phyloP scores from a whole-genome alignment of 2,329 filamentous ascomycete species.

The Rutstroemia sp. region DNA sequence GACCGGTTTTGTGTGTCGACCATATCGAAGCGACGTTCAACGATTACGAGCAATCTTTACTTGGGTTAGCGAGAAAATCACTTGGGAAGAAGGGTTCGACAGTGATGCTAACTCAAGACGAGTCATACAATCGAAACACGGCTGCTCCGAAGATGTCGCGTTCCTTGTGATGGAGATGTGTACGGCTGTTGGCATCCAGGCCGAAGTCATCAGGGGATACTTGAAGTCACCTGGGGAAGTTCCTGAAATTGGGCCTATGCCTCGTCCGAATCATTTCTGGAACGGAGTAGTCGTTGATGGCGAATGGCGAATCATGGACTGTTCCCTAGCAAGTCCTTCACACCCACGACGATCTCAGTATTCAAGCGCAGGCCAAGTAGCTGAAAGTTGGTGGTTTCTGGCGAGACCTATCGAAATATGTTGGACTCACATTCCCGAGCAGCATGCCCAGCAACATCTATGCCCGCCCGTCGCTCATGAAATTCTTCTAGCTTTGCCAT shows the following conservation, averaged over 20 bases:
- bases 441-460: conserved; percentile 85
- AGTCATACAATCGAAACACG: conserved; percentile 77
- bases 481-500: conserved; percentile 77
- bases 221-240: conserved; percentile 84
- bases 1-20: conserved; percentile 86
- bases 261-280: conserved; percentile 96
- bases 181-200: conserved; percentile 75
- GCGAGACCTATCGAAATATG: conserved; percentile 80
- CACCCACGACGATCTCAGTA: conserved; percentile 75
- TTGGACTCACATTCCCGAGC: conserved; percentile 89
- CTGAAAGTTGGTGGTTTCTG: conserved; percentile 94
- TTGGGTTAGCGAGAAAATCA: conserved; percentile 91
- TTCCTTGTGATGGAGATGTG: conserved; percentile 91
- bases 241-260: conserved; percentile 71
- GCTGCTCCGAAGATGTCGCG: conserved; percentile 83
- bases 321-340: conserved; percentile 83
- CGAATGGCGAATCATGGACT: conserved; percentile 96
- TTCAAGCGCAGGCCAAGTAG: conserved; percentile 62
- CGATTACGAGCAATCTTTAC: conserved; percentile 90
- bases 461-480: conserved; percentile 83
- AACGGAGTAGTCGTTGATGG: conserved; percentile 88
- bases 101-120: conserved; percentile 69
- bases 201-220: conserved; percentile 82
- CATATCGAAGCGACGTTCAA: conserved; percentile 91
- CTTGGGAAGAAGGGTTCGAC: conserved; percentile 93